Evolutionary conservation across 2,329 filamentous ascomycete species (phyloP).

Genomic region (Colletotrichum eremochloae): DNA sequence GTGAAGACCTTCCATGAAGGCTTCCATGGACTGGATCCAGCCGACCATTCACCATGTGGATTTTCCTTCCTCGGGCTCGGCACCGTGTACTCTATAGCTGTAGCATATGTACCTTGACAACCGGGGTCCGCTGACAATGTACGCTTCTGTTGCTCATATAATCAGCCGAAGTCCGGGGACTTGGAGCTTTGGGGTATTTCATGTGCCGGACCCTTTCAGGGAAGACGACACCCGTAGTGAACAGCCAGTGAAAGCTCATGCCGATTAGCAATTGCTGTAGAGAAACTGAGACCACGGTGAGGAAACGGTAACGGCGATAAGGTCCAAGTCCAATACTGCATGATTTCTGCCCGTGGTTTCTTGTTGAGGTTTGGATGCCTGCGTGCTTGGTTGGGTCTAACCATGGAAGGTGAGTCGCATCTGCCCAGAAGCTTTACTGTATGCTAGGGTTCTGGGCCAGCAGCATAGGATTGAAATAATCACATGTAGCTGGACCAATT

Average conservation of each 20-base stretch:
- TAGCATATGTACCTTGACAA: neutral
- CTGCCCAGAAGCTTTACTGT: neutral
- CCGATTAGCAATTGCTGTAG: neutral
- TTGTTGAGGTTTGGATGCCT: neutral
- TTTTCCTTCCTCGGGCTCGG: constrained; percentile 8
- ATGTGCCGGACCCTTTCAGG: constrained; percentile 3
- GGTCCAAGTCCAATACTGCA: neutral
- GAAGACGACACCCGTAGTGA: neutral
- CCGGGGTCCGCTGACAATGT: constrained; percentile 5
- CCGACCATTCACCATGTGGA: constrained; percentile 16
- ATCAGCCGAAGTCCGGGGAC: neutral
- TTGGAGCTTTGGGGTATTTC: constrained; percentile 9
- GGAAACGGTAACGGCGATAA: neutral
- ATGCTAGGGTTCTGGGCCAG: neutral
- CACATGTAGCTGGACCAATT: neutral
- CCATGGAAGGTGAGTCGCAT: neutral
- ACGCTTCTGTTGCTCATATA: neutral
- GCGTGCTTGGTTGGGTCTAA: neutral
- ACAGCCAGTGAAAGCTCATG: constrained; percentile 14
- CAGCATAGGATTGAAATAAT: neutral
- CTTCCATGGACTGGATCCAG: constrained; percentile 25
- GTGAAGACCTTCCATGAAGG: constrained; percentile 21
- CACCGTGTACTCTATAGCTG: neutral
- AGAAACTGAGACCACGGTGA: constrained; percentile 15
- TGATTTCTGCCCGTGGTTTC: neutral